phyloP scores from a whole-genome alignment of 2,329 filamentous ascomycete genomes.

The Didymella pinodella region DNA sequence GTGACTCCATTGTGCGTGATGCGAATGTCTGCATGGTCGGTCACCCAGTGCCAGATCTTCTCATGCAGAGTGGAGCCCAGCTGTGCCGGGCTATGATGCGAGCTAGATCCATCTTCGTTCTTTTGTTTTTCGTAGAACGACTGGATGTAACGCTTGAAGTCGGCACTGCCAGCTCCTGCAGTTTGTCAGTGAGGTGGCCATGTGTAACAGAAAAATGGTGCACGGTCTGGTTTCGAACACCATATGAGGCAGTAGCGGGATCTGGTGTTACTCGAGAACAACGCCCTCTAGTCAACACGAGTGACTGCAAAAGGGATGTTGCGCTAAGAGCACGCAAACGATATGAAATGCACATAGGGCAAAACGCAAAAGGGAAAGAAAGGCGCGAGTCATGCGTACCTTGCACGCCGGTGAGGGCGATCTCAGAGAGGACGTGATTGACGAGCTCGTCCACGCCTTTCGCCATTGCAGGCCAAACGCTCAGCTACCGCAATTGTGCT shows the following conservation, averaged over 20 bases:
- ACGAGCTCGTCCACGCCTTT: conserved; percentile 64
- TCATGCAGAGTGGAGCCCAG: conserved; percentile 62
- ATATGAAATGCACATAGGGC: neutral
- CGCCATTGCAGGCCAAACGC: conserved; percentile 37
- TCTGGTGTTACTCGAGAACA: neutral
- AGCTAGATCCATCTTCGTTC: conserved; percentile 5
- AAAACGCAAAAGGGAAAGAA: conserved; percentile 4
- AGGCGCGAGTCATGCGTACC: conserved; percentile 56
- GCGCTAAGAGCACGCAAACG: conserved; percentile 2
- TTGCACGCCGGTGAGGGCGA: conserved; percentile 65
- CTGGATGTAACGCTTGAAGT: conserved; percentile 51
- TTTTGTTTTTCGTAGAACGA: conserved; percentile 45
- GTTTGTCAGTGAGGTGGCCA: conserved; percentile 7
- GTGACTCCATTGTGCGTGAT: conserved; percentile 57
- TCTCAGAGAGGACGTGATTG: conserved; percentile 65
- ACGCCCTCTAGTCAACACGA: neutral
- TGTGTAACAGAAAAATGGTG: conserved; percentile 1
- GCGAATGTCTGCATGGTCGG: conserved; percentile 63
- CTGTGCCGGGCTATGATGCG: conserved; percentile 1
- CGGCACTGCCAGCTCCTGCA: conserved; percentile 52
- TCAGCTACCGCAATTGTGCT: conserved; percentile 11
- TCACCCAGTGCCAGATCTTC: conserved; percentile 66
- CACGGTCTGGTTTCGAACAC: conserved; percentile 25
- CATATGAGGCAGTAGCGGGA: conserved; percentile 4
- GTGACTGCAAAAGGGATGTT: neutral